A percentile compares a stretch with the other conserved stretches of the same genome.
Evolutionary conservation across 1,139 yeast genomes (phyloP).

Genomic region (Hemisphaericaspora xylofermentans): DNA sequence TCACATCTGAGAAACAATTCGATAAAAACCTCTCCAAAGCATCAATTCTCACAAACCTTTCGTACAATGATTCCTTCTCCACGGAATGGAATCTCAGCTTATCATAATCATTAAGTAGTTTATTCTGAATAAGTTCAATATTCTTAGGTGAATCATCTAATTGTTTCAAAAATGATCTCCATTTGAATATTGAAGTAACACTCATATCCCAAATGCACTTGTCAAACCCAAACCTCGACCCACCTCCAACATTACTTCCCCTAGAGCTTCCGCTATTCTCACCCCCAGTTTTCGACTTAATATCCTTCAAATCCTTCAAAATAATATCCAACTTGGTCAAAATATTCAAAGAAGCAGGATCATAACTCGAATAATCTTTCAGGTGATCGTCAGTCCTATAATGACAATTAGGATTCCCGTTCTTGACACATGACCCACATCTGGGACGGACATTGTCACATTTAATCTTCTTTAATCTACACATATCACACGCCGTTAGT

Average conservation of each 20-base stretch:
- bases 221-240: conserved; percentile 12
- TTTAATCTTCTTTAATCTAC: conserved; percentile 47
- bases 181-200: conserved; percentile 32
- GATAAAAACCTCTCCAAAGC: conserved; percentile 23
- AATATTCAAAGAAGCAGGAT: conserved; percentile 27
- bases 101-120: conserved; percentile 21
- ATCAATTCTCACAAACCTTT: conserved; percentile 17
- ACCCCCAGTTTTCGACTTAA: conserved; percentile 13
- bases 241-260: background rate
- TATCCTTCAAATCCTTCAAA: conserved; percentile 25
- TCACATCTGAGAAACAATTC: conserved; percentile 20
- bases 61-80: conserved; percentile 12
- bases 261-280: background rate
- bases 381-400: conserved; percentile 30
- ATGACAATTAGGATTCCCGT: conserved; percentile 31
- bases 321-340: conserved; percentile 32
- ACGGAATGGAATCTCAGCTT: conserved; percentile 8
- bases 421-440: conserved; percentile 49
- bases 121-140: conserved; percentile 13
- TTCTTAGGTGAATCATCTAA: conserved; percentile 19
- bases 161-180: conserved; percentile 29
- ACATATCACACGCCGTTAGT: conserved; percentile 48
- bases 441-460: conserved; percentile 53
- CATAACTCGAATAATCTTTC: conserved; percentile 25
- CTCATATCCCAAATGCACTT: conserved; percentile 43